Evolutionary conservation across 1,284 basidiomycete species (phyloP).

Genomic region (Irpex rosettiformis): DNA sequence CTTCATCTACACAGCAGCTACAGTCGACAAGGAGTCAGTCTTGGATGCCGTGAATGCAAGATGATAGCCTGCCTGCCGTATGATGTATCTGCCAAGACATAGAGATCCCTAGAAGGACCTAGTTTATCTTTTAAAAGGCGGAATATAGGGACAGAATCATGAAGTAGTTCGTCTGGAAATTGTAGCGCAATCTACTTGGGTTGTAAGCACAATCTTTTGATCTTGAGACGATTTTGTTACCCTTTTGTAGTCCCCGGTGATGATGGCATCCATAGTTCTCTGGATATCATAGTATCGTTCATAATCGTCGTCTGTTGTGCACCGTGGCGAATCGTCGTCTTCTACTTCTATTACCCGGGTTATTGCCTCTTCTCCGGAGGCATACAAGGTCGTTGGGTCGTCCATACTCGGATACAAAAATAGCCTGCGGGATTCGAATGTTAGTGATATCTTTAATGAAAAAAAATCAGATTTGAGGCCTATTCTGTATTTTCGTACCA

Average conservation of each 20-base stretch:
- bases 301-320: constrained; percentile 37
- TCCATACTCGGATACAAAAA: constrained; percentile 19
- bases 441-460: too few species aligned
- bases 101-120: constrained; percentile 58
- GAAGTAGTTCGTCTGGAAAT: constrained; percentile 92
- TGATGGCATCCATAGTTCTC: constrained; percentile 50
- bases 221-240: constrained; percentile 34
- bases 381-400: constrained; percentile 41
- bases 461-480: too few species aligned
- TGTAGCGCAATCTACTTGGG: constrained; percentile 78
- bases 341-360: constrained; percentile 45
- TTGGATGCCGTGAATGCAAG: not conserved
- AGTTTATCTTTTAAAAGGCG: constrained; percentile 59
- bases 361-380: constrained; percentile 61
- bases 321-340: constrained; percentile 33
- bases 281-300: constrained; percentile 62
- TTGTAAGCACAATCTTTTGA: not conserved
- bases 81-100: constrained; percentile 94
- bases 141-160: constrained; percentile 88
- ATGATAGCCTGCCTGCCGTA: constrained; percentile 77
- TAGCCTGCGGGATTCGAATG: too few species aligned
- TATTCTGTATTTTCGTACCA: too few species aligned
- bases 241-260: constrained; percentile 51
- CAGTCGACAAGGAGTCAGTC: constrained; percentile 8
- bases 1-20: constrained; percentile 97